Conservation (phyloP, 2,329 filamentous ascomycete species). For the Penicillium sp. region DNA sequence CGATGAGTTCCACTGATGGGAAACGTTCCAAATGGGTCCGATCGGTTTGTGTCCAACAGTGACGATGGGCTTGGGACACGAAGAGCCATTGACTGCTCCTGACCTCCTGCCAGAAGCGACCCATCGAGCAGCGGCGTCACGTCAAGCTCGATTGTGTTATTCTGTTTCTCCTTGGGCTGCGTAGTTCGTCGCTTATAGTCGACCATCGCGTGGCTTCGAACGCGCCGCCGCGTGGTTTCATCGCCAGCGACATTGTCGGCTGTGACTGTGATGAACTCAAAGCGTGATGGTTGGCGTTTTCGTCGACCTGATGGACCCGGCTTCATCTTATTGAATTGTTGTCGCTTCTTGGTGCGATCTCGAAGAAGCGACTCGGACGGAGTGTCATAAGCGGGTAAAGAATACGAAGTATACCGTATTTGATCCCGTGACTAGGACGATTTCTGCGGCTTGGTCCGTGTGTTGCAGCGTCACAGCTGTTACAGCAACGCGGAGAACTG, state of each 20-base stretch:
- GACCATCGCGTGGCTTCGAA: constrained; percentile 7
- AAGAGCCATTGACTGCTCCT: not conserved
- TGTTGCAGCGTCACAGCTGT: not conserved
- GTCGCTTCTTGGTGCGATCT: not conserved
- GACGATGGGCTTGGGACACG: not conserved
- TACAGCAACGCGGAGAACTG: not conserved
- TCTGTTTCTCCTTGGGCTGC: not conserved
- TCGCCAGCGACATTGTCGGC: constrained; percentile 2
- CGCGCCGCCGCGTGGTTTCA: not conserved
- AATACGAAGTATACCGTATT: not conserved
- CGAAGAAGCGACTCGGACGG: too few relatives aligned
- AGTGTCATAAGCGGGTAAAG: not conserved
- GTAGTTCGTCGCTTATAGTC: constrained; percentile 2
- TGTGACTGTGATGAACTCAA: not conserved
- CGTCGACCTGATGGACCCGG: not conserved
- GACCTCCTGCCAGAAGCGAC: not conserved
- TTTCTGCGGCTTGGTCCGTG: not conserved
- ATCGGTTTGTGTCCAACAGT: not conserved
- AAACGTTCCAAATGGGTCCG: not conserved
- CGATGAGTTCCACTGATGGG: not conserved
- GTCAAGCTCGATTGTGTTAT: not conserved
- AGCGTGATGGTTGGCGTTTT: not conserved
- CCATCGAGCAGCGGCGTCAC: not conserved
- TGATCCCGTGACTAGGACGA: not conserved
- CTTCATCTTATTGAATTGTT: not conserved